These are phyloP conservation scores for Phytophthora capsici DNA, from an alignment of 352 stramenopile genomes.

Conservation along the genomic window DNA sequence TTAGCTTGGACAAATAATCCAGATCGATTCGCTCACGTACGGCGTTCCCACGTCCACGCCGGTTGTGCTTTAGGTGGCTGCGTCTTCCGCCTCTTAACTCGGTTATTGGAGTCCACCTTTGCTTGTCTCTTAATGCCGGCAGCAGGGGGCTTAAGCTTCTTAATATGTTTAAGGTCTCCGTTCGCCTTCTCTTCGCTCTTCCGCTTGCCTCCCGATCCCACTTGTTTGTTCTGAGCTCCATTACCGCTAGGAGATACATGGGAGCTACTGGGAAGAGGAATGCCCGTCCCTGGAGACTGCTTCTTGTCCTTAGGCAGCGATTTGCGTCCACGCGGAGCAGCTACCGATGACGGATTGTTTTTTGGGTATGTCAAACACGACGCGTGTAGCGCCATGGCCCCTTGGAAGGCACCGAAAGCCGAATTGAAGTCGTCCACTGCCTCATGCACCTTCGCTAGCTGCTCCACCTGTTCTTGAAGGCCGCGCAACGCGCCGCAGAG, in stretches of 20 bases:
- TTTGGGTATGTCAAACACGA: conserved; percentile 74
- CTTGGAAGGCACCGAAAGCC: conserved; percentile 78
- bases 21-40: conserved; percentile 36
- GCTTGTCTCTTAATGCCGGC: conserved; percentile 27
- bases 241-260: conserved; percentile 13
- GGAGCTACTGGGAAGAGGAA: conserved; percentile 39
- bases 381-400: conserved; percentile 77
- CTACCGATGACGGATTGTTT: conserved; percentile 5
- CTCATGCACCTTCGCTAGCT: conserved; percentile 71
- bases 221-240: neutral
- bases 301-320: conserved; percentile 31
- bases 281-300: conserved; percentile 37
- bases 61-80: conserved; percentile 39
- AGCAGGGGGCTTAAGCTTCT: neutral
- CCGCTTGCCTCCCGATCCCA: neutral
- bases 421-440: conserved; percentile 79
- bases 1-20: neutral
- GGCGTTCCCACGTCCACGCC: conserved; percentile 83
- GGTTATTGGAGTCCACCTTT: conserved; percentile 26
- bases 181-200: conserved; percentile 17
- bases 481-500: conserved; percentile 70
- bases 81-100: conserved; percentile 36
- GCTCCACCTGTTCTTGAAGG: conserved; percentile 70
- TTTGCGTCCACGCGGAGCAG: conserved; percentile 16
- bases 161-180: conserved; percentile 6